Percentiles rank a stretch among this genome's conserved stretches.
Conservation (phyloP, 1,139 yeast genomes). For the Chernovozyma aurita region DNA sequence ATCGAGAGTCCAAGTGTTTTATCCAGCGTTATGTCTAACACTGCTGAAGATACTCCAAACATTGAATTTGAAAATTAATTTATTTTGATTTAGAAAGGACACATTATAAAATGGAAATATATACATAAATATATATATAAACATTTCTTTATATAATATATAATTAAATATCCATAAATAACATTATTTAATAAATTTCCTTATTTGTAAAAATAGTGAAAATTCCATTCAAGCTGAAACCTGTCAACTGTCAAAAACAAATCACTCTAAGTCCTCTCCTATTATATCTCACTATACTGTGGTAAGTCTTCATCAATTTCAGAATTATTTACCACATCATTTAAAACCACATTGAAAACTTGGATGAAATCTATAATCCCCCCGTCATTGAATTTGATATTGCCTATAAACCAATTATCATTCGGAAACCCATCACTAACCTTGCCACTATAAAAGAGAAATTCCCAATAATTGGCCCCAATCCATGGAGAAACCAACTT, state of each 20-base stretch:
- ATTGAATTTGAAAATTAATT: conserved; percentile 11
- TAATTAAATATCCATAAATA: background rate
- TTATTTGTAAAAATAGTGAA: background rate
- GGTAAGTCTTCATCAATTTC: conserved; percentile 47
- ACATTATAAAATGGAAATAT: no score
- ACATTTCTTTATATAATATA: conserved; percentile 1
- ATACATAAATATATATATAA: no score
- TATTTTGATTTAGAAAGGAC: no score
- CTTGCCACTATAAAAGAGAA: conserved; percentile 32
- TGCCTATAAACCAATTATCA: conserved; percentile 34
- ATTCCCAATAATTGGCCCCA: conserved; percentile 50
- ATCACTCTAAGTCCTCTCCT: no score
- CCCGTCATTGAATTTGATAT: conserved; percentile 42
- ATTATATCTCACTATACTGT: conserved; percentile 18
- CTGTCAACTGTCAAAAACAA: no score
- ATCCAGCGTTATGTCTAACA: conserved; percentile 5
- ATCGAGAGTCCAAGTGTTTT: conserved; percentile 10
- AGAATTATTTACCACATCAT: conserved; percentile 29
- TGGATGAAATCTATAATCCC: conserved; percentile 41
- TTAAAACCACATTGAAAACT: conserved; percentile 22
- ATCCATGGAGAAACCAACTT: conserved; percentile 49
- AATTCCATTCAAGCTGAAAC: no score
- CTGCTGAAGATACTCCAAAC: conserved; percentile 15
- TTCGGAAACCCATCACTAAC: conserved; percentile 44
- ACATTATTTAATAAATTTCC: conserved; percentile 1